Percentiles rank a stretch among this genome's conserved stretches.
Evolutionary conservation across 2,329 filamentous ascomycete genomes (phyloP).

Genomic region (Arthrobotrys pseudoclavata): DNA sequence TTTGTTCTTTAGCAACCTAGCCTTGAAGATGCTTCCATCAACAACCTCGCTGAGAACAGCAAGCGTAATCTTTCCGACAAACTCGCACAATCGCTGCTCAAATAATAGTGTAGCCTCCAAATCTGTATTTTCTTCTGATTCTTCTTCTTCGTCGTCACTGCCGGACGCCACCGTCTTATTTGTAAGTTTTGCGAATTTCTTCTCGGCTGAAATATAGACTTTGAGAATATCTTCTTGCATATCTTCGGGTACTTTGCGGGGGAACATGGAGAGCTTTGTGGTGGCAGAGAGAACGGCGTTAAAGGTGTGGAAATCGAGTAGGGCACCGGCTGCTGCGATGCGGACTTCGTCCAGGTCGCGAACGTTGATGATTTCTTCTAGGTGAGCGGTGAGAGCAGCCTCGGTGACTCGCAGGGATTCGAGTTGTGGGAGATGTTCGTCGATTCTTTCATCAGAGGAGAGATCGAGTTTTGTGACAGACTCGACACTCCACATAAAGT

Average conservation of each 20-base stretch:
- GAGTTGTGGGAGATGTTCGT: slow-evolving; percentile 66
- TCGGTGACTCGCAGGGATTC: slow-evolving; percentile 62
- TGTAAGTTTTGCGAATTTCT: slow-evolving; percentile 79
- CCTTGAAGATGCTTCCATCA: slow-evolving; percentile 76
- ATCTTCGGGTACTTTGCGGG: slow-evolving; percentile 77
- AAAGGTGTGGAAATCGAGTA: slow-evolving; percentile 85
- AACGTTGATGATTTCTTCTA: slow-evolving; percentile 68
- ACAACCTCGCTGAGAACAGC: slow-evolving; percentile 81
- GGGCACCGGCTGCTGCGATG: slow-evolving; percentile 78
- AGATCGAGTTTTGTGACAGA: slow-evolving; percentile 71
- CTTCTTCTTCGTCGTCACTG: slow-evolving; percentile 53
- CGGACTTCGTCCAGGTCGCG: slow-evolving; percentile 82
- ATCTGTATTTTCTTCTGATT: slow-evolving; percentile 42
- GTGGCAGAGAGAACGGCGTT: slow-evolving; percentile 78
- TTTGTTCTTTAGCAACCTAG: slow-evolving; percentile 82
- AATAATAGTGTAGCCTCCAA: slow-evolving; percentile 66
- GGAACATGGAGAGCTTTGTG: slow-evolving; percentile 66
- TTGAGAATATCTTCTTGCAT: slow-evolving; percentile 77
- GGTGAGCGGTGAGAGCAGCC: slow-evolving; percentile 63
- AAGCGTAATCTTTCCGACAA: slow-evolving; percentile 86
- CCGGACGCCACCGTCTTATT: slow-evolving; percentile 68
- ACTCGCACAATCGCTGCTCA: slow-evolving; percentile 86
- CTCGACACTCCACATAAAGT: slow-evolving; percentile 93
- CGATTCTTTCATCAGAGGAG: slow-evolving; percentile 73
- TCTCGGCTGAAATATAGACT: slow-evolving; percentile 83